phyloP scores from a whole-genome alignment of 2,329 filamentous ascomycete genomes.

The Lanzia echinophila region DNA sequence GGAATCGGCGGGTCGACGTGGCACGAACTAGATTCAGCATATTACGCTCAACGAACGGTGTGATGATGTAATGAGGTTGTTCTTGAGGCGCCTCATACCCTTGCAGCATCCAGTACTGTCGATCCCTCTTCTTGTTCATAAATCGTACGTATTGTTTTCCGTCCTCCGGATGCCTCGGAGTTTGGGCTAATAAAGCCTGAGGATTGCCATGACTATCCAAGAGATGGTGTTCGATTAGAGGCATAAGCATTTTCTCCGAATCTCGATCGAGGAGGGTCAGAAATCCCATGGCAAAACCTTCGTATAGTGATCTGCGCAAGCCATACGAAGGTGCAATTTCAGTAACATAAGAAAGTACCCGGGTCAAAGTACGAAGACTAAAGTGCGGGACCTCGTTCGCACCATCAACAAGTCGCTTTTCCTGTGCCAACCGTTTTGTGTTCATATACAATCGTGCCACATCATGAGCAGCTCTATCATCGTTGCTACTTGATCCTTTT shows the following conservation, averaged over 20 bases:
- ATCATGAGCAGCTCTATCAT: constrained; percentile 69
- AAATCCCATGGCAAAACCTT: constrained; percentile 98
- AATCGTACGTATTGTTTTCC: constrained; percentile 75
- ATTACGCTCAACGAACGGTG: constrained; percentile 89
- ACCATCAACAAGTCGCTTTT: constrained; percentile 85
- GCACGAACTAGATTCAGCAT: constrained; percentile 90
- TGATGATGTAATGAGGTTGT: constrained; percentile 90
- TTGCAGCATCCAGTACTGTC: constrained; percentile 85
- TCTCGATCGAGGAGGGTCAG: constrained; percentile 77
- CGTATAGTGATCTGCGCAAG: constrained; percentile 76
- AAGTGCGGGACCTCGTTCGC: constrained; percentile 96
- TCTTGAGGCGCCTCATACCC: constrained; percentile 61
- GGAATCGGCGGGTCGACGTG: constrained; percentile 84
- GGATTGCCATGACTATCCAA: constrained; percentile 64
- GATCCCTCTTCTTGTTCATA: constrained; percentile 52
- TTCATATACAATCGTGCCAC: constrained; percentile 83
- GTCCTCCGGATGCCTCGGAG: constrained; percentile 70
- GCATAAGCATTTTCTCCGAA: constrained; percentile 72
- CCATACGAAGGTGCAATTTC: constrained; percentile 81
- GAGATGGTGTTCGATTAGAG: constrained; percentile 74
- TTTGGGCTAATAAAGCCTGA: constrained; percentile 68
- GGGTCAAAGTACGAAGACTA: constrained; percentile 87
- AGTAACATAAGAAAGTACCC: constrained; percentile 80
- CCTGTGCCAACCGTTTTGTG: constrained; percentile 72
- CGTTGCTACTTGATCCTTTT: constrained; percentile 61